These are phyloP conservation scores for Botrytis galanthina DNA, from an alignment of 2,329 filamentous ascomycete species.

Conservation along the genomic window DNA sequence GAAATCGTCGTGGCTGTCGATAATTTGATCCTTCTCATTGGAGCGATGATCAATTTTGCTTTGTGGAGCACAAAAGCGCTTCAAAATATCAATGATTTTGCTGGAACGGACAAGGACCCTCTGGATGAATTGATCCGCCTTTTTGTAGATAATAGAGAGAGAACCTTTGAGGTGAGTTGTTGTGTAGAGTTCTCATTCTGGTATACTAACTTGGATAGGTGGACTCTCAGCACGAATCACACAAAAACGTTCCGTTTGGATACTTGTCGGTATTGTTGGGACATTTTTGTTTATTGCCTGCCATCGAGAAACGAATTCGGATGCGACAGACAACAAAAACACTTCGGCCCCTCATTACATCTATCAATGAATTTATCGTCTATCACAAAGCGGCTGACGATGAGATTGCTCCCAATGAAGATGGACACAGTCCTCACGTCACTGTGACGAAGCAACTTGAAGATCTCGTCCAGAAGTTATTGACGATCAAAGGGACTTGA, in stretches of 20 bases:
- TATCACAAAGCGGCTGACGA: conserved; percentile 59
- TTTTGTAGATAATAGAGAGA: conserved; percentile 66
- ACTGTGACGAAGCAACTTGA: conserved; percentile 44
- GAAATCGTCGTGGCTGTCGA: conserved; percentile 59
- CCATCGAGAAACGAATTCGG: conserved; percentile 45
- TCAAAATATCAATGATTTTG: conserved; percentile 44
- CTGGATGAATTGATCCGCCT: conserved; percentile 60
- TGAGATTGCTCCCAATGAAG: conserved; percentile 43
- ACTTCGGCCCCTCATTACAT: conserved; percentile 51
- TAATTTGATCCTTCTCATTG: conserved; percentile 72
- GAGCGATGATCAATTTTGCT: conserved; percentile 82
- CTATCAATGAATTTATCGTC: conserved; percentile 60
- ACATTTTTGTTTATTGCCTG: conserved; percentile 65
- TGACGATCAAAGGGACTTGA: conserved; percentile 10
- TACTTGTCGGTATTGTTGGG: conserved; percentile 84
- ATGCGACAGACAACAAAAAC: conserved; percentile 46
- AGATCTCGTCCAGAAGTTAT: conserved; percentile 29
- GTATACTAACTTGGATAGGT: conserved; percentile 47
- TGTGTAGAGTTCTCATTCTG: neutral
- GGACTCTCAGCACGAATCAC: conserved; percentile 70
- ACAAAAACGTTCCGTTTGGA: conserved; percentile 78
- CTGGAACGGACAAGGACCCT: conserved; percentile 43
- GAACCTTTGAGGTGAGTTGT: conserved; percentile 63
- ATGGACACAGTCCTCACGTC: conserved; percentile 45
- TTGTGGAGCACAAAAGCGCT: conserved; percentile 70